These are phyloP conservation scores for Fusarium concolor DNA, from an alignment of 2,329 filamentous ascomycete species.

Conservation along the genomic window DNA sequence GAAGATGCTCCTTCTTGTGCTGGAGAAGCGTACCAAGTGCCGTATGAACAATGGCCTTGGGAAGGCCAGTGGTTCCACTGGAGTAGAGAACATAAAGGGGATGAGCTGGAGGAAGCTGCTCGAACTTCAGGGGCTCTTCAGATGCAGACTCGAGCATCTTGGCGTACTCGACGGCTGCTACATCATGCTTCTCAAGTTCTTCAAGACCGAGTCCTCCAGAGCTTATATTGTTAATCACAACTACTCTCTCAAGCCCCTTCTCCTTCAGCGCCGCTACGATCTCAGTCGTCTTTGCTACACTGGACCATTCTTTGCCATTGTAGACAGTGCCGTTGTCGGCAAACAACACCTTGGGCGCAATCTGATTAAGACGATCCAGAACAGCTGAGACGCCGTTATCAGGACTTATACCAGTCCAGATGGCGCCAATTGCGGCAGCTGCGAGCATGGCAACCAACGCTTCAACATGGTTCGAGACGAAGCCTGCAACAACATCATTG, in stretches of 20 bases:
- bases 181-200: conserved; percentile 54
- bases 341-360: conserved; percentile 84
- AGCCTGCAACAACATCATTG: conserved; percentile 73
- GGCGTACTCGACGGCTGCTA: conserved; percentile 59
- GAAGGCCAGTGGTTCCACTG: conserved; percentile 85
- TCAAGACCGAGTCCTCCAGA: conserved; percentile 56
- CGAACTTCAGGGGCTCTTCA: conserved; percentile 69
- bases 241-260: conserved; percentile 73
- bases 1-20: conserved; percentile 94
- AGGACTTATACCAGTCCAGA: conserved; percentile 94
- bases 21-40: conserved; percentile 90
- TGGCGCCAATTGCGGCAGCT: conserved; percentile 81
- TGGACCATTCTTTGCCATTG: conserved; percentile 90
- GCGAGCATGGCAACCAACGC: conserved; percentile 90
- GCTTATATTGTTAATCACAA: conserved; percentile 78
- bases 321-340: conserved; percentile 90
- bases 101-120: conserved; percentile 83
- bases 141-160: conserved; percentile 58
- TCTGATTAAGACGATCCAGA: conserved; percentile 86
- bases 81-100: conserved; percentile 95
- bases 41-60: conserved; percentile 95
- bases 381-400: conserved; percentile 94
- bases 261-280: conserved; percentile 73
- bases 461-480: conserved; percentile 90
- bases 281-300: conserved; percentile 80